Evolutionary conservation across 345 rosid species (phyloP), one percentile per base, ranked within the genome.

Genomic region (Arabidopsis arenosa): DNA sequence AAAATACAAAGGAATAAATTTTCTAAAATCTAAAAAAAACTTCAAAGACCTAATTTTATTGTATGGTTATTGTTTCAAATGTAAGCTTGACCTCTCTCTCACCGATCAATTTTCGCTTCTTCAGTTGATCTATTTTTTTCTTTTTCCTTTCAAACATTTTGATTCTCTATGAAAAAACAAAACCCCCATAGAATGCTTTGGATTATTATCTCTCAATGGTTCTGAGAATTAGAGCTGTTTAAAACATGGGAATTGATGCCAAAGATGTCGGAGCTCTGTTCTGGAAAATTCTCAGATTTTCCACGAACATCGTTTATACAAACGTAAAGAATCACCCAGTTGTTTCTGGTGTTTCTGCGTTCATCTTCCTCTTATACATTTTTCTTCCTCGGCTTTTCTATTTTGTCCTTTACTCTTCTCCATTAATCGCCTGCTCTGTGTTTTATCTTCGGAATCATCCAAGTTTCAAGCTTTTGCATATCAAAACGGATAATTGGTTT

Each of bases 331-430:
- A 74, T 62, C 61, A 82, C 58, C 97, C 98, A 26, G 9, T 77
- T 57, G 54, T 80, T 61, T 88, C 89, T 11, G 45, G 63, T 5
- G 69, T 75, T 37, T 63, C 78, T 11, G 41, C 75, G 1, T 18
- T 80, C 21, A 58, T 80, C 48, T 74, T 88, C 66, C 72, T 80
- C 44, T 64, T 93, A 6, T 88, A 81, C 66, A 28, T 83, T 28
- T 83, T 83, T 63, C 81, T 82, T 53, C 93, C 95, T 36, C 73
- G 79, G 7, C 70, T 85, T 63, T 88, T 93, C 84, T 73, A 37
- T 67, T 54, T 84, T 66, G 14, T 89, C 80, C 13, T 88, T 7
- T 88, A 57, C 57, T 57, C 84, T 67, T 71, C 79, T 44, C 90
- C 90, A 0, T 18, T 89, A 15, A 32, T 87, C 26, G 66, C 77